Conservation (phyloP, 805 yeast species). For the Millerozyma miso region DNA sequence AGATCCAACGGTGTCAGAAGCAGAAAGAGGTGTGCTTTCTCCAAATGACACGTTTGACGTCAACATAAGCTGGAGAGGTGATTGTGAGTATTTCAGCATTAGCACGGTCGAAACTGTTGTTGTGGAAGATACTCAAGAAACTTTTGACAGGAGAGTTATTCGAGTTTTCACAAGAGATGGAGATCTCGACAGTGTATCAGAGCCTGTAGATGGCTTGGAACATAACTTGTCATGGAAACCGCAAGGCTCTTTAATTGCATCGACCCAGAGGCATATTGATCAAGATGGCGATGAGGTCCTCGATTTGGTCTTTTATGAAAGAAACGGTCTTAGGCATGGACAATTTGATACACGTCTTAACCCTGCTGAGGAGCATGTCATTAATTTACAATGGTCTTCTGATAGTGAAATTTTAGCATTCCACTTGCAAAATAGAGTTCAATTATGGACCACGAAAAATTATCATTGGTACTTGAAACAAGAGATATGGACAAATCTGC, state of each 20-base stretch:
- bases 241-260: slow-evolving; percentile 80
- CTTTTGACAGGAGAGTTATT: slow-evolving; percentile 62
- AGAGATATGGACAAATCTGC: slow-evolving; percentile 44
- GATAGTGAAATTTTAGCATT: slow-evolving; percentile 77
- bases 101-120: slow-evolving; percentile 54
- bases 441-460: slow-evolving; percentile 86
- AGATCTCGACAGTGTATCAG: slow-evolving; percentile 72
- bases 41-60: slow-evolving; percentile 46
- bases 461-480: slow-evolving; percentile 95
- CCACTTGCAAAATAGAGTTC: slow-evolving; percentile 58
- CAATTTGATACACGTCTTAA: slow-evolving; percentile 69
- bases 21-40: slow-evolving; percentile 65
- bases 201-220: slow-evolving; percentile 82
- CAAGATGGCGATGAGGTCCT: slow-evolving; percentile 45
- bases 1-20: slow-evolving; percentile 84
- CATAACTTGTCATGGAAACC: slow-evolving; percentile 82
- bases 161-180: slow-evolving; percentile 84
- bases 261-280: slow-evolving; percentile 63
- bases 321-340: slow-evolving; percentile 89
- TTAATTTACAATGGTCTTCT: slow-evolving; percentile 69
- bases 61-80: slow-evolving; percentile 90
- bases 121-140: slow-evolving; percentile 34
- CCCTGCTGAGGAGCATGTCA: slow-evolving; percentile 41
- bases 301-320: slow-evolving; percentile 77
- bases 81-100: slow-evolving; percentile 77